Evolutionary conservation across 2,329 filamentous ascomycete genomes (phyloP), one percentile per base, ranked within the genome.

Genomic region (Aspergillus proliferans): DNA sequence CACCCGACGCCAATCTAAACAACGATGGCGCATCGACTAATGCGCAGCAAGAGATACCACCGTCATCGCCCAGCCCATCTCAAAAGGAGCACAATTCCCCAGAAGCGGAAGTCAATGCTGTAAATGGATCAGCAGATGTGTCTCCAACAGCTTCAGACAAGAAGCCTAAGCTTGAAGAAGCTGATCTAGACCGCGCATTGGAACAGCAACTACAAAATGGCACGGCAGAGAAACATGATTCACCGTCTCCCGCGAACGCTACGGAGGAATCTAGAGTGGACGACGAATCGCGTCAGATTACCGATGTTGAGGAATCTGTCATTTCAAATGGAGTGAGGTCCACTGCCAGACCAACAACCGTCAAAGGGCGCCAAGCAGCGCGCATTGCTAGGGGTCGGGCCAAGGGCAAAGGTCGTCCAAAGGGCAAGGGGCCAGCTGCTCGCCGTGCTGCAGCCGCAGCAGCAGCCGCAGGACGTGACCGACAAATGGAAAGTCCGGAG

Each of bases 301-400:
- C 58, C 2, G 59, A 63, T 39, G 47, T 55, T 33, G 57, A 59
- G 26, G 55, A 49, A 26, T 55, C 56, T 18, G 51, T 49, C 6
- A 47, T 57, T 6, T 54, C 57, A 43, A 53, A 57, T 48, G 54
- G 50, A 21, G 49, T 45, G n/a, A 57, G 52, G 42, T 53, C 49
- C 6, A 47, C 53, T 36, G 12, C 38, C 15, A 40, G 19, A 5
- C 19, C 47, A 21, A 49, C 47, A 21, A 49, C 52, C 24, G 58
- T 54, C 30, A 64, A 67, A 47, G 68, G 65, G 34, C 63, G 67
- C 33, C 65, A 65, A 24, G 58, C 67, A 40, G 64, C 62, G 21
- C 59, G 65, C 36, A 61, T 57, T 21, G 59, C 59, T 36, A 30
- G 15, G 18, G 34, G 39, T 6, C 19, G 28, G 38, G 46, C 9